A percentile compares a stretch with the other conserved stretches of the same genome.
Conservation (phyloP, 2,329 filamentous ascomycete species). For the Tolypocladium album region DNA sequence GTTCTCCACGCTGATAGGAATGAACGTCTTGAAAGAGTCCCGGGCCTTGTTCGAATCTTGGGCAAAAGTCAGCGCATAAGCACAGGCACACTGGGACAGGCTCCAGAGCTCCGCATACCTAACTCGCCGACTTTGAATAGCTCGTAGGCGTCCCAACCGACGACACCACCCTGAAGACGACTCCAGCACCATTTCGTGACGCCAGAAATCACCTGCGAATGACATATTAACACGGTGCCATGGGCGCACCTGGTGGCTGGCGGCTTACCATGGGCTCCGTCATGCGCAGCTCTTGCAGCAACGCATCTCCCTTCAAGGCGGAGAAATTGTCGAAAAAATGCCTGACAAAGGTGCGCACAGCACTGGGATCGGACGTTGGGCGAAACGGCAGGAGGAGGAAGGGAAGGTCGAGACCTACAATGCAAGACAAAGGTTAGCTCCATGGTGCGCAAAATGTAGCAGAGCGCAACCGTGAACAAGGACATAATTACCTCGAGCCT, state of each 20-base stretch:
- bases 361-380: conserved; percentile 83
- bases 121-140: conserved; percentile 90
- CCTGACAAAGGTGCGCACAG: conserved; percentile 82
- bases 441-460: neutral
- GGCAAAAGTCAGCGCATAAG: neutral
- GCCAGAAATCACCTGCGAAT: conserved; percentile 69
- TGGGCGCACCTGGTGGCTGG: neutral
- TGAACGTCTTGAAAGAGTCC: conserved; percentile 93
- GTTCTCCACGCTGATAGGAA: conserved; percentile 85
- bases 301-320: conserved; percentile 53
- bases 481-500: conserved; percentile 79
- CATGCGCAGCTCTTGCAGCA: conserved; percentile 81
- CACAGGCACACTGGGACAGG: neutral
- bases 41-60: conserved; percentile 83
- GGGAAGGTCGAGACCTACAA: conserved; percentile 70
- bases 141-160: conserved; percentile 96
- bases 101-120: conserved; percentile 40
- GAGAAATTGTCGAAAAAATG: conserved; percentile 75
- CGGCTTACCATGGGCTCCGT: conserved; percentile 78
- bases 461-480: neutral
- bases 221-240: neutral
- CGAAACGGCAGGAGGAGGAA: conserved; percentile 93
- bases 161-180: conserved; percentile 77
- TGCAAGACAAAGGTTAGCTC: conserved; percentile 1
- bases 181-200: conserved; percentile 99